Base-by-base conservation (phyloP, 257 asterid genomes). In the Salvia miltiorrhiza region DNA sequence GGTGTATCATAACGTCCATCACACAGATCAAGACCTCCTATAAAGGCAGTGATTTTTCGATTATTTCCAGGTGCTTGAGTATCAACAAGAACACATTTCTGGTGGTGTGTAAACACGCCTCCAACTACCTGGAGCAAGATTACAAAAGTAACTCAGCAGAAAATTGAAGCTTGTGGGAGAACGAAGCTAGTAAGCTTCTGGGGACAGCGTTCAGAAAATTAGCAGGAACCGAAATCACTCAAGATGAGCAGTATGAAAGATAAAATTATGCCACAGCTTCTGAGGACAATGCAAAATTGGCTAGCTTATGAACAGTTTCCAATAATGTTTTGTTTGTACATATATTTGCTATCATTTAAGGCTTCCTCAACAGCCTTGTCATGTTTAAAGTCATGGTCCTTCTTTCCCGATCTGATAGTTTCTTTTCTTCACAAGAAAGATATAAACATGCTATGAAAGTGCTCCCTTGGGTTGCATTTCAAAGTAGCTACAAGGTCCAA, bases 1-100 rank as follows among this genome's bases (percentile, higher is more conserved):
- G 98, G 97, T 33, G 96, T 90, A 79, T 93, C 98, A 67, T 93
- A 93, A 58, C 98, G 97, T 66, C 98, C 98, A 76, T 93, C 98
- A 59, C 98, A 93, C 67, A 93, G 86, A 87, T 93, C 98, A 57
- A 93, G 69, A 61, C 98, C 98, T 17, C 98, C 98, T 43, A 90
- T 30, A 66, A 93, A 90, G 48, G 98, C 95, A 61, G 97, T 93
- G 48, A 93, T 70, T 81, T 81, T 90, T 35, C 98, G 85, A 63
- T 84, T 84, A 76, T 88, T 93, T 17, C 96, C 97, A 67, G 64
- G 12, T 26, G 95, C 98, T 76, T 93, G 97, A 20, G 95, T 78
- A 77, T 93, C 98, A 69, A 88, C 89, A 71, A 93, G 80, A 69
- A 93, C 98, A 79, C 92, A 87, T 80, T 93, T 93, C 88, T 93